Evolutionary conservation across 1,284 basidiomycete species (phyloP), one percentile per base, ranked within the genome.

Genomic region (Ceraceosorus bombacis): DNA sequence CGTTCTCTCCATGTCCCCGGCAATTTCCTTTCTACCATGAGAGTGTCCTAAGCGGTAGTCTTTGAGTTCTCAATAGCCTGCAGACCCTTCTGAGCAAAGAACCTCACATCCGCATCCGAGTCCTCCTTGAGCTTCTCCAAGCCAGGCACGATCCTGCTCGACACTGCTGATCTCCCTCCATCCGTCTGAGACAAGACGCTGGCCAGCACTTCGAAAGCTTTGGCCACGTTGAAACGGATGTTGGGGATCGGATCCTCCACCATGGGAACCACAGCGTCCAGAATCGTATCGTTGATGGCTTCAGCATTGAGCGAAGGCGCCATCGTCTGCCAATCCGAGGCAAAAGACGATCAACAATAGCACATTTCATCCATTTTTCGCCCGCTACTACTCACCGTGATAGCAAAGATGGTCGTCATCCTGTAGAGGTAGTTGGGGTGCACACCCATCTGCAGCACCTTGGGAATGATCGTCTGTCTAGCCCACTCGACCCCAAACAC

Each of bases 401-500:
- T 95, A 54, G 95, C 94, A 80, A 98, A 93, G 58, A 98, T 91
- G 37, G 95, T 98, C 6, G 95, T 99, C 92, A 99, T 96, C 73
- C 95, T 85, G 81, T 92, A 96, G 43, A 98, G 83, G 80, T 98
- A 98, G 79, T 96, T 99, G 27, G 90, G 90, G 80, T 97, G 93
- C 64, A 87, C 85, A 12, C 91, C 93, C 95, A 98, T 98, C 62
- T 88, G 89, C 76, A 98, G 86, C 46, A 99, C 91, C 80, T 96
- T 96, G 27, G 95, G 95, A 57, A 98, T 89, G 76, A 99, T 97
- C 46, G 92, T 87, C 61, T 85, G 82, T 77, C 87, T 87, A 43
- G 95, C 92, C 95, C 95, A 99, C 13, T 96, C 93, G 27, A 97
- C 91, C 51, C 95, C 95, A 75, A 99, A 99, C 6, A 97, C 95